Percentiles rank a stretch among this genome's conserved stretches.
These are phyloP conservation scores for Plasmodium gonderi DNA, from an alignment of 169 alveolate species.

Conservation along the genomic window DNA sequence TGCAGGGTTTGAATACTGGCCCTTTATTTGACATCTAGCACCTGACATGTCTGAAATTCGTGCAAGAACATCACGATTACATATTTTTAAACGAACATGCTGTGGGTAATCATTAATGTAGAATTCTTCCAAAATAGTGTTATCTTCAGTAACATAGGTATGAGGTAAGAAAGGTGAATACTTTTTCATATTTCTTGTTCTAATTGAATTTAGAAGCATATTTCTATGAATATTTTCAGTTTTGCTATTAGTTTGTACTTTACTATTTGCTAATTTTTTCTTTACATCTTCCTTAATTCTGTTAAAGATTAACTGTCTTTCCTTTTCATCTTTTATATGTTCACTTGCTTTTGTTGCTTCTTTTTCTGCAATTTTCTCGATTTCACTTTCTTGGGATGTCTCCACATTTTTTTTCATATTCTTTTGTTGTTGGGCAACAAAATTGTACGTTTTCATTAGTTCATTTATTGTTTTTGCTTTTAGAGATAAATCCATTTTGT, in stretches of 20 bases:
- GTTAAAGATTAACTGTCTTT: constrained; percentile 61
- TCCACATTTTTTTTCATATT: background rate
- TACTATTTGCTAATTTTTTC: constrained; percentile 19
- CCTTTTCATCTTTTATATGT: constrained; percentile 45
- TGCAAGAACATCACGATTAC: constrained; percentile 89
- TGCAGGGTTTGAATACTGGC: constrained; percentile 85
- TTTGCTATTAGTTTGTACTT: constrained; percentile 3
- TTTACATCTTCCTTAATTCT: constrained; percentile 55
- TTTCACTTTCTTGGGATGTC: background rate
- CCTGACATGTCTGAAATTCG: constrained; percentile 88
- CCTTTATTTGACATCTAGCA: constrained; percentile 88
- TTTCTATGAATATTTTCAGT: constrained; percentile 53
- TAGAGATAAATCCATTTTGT: constrained; percentile 37
- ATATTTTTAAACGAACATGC: constrained; percentile 88
- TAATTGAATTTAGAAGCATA: constrained; percentile 31
- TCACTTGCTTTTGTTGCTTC: constrained; percentile 45
- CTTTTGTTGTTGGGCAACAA: constrained; percentile 12
- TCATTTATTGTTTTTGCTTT: constrained; percentile 52
- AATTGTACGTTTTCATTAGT: constrained; percentile 42
- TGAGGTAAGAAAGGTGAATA: constrained; percentile 59
- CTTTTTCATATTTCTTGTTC: constrained; percentile 43
- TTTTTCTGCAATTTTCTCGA: constrained; percentile 47
- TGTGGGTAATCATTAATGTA: constrained; percentile 94
- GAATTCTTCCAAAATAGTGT: constrained; percentile 89
- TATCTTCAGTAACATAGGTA: constrained; percentile 82